Evolutionary conservation across 2,329 filamentous ascomycete species (phyloP), one percentile per base, ranked within the genome.

Genomic region (Hypoxylon sp.): DNA sequence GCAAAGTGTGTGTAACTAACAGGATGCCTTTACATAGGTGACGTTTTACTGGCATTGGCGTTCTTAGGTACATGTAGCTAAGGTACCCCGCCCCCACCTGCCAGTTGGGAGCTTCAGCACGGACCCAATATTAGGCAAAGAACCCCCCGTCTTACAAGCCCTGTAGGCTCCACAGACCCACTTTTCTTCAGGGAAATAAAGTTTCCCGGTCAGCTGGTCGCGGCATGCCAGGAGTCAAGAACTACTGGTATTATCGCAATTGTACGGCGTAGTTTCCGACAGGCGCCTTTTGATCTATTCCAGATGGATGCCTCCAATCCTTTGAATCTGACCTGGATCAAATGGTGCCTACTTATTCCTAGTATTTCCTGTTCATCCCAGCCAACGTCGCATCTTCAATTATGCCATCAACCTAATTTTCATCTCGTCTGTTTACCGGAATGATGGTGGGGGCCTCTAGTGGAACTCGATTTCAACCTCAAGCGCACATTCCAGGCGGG

Each of bases 371-470:
- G 8, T 11, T 44, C 39, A 44, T 44, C 17, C 17, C 9, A 44
- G 5, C 39, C 10, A 44, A 44, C 39, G 39, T 11, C 17, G 4
- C 44, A 64, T 33, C 19, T 22, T 53, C 22, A 19, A 44, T 48
- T 11, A 26, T 54, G 48, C 51, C 48, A n/a, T 39, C 8, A 31
- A 31, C 8, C 14, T 46, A 50, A 61, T 22, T 47, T 42, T 47
- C 33, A 37, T 53, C 50, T 10, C 47, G 47, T 50, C 39, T 53
- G 22, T 19, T 62, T 31, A 53, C 33, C 5, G 46, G 48, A 58
- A 65, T 55, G 33, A 73, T 62, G 55, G 71, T 73, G 71, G 69
- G 61, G 50, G 58, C 59, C 22, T 66, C 59, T 67, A 71, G 59
- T 57, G 59, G 59, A 47, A 48, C 50, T 55, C 63, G 35, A 48